These are phyloP conservation scores for Isabelozyma gotoi DNA, from an alignment of 805 yeast species.

Conservation along the genomic window DNA sequence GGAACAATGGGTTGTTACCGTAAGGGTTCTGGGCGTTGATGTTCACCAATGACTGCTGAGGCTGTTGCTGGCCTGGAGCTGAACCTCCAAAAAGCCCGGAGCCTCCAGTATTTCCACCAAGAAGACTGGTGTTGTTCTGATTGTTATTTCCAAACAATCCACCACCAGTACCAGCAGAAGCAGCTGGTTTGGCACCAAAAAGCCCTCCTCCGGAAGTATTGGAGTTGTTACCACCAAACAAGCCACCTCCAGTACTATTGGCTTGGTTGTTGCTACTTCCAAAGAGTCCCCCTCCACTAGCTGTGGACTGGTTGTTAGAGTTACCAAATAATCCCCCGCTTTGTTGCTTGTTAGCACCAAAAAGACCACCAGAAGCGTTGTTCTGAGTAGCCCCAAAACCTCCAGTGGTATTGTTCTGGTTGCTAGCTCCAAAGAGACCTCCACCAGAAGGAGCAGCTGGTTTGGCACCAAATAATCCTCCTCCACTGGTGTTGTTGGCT, in stretches of 20 bases:
- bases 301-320: constrained; percentile 8
- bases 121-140: constrained; percentile 10
- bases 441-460: constrained; percentile 20
- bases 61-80: constrained; percentile 18
- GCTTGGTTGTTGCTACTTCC: constrained; percentile 22
- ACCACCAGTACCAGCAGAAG: constrained; percentile 30
- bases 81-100: constrained; percentile 21
- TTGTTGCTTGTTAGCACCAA: constrained; percentile 16
- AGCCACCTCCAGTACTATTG: constrained; percentile 18
- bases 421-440: constrained; percentile 43
- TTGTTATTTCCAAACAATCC: constrained; percentile 40
- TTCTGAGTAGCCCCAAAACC: constrained; percentile 10
- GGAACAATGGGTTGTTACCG: constrained; percentile 73
- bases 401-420: constrained; percentile 11
- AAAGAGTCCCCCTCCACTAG: constrained; percentile 35
- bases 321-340: constrained; percentile 23
- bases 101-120: constrained; percentile 4
- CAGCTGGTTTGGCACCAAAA: constrained; percentile 36
- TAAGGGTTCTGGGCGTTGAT: constrained; percentile 59
- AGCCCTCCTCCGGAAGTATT: constrained; percentile 38
- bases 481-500: constrained; percentile 27
- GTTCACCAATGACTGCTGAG: constrained; percentile 24
- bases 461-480: constrained; percentile 45
- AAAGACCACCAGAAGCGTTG: constrained; percentile 8
- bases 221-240: constrained; percentile 23